Base-by-base conservation (phyloP, 345 rosid species). In the Tarenaya hassleriana region DNA sequence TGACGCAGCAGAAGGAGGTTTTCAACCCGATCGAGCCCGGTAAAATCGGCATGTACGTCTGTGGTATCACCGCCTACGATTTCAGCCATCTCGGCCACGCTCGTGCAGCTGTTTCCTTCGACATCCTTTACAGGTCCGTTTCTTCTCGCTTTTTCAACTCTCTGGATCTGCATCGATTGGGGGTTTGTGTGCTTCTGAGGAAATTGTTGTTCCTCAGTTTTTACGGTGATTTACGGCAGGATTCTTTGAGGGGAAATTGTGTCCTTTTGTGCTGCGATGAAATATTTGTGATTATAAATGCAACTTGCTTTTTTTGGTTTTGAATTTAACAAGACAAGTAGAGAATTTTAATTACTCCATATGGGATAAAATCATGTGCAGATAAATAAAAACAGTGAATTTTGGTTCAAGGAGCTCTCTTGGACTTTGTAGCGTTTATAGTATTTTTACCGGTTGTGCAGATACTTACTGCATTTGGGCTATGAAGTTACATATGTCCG, bases 21-120 rank as follows among this genome's bases (percentile, higher is more conserved):
- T 68, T 91, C 59, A 58, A 37, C 53, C 77, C 94, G 4, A 50
- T 51, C 27, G 76, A 4, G 40, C 80, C 77, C 0, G 88, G 88
- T 0, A 83, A 79, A 52, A 81, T 88, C 37, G 58, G 80, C 63
- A 75, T 91, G 77, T 91, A 91, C 24, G 94, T 91, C 54, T 91
- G 98, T 27, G 94, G 98, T 6, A 81, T 88, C 44, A 87, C 98
- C 1, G 77, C 98, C 21, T 91, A 87, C 56, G 92, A 82, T 56
- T 70, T 73, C 75, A 87, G 98, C 73, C 98, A 84, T 66, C 70
- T 91, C 27, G 96, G 90, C 31, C 98, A 84, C 52, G 98, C 88
- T 35, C 90, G 96, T 19, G 92, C 96, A 24, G 96, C 92, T 16
- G 80, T 87, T 37, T 56, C 81, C 46, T 91, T 91, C 16, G 96